Conservation (phyloP, 164 flowering plant species). For the Nymphaea thermarum region DNA sequence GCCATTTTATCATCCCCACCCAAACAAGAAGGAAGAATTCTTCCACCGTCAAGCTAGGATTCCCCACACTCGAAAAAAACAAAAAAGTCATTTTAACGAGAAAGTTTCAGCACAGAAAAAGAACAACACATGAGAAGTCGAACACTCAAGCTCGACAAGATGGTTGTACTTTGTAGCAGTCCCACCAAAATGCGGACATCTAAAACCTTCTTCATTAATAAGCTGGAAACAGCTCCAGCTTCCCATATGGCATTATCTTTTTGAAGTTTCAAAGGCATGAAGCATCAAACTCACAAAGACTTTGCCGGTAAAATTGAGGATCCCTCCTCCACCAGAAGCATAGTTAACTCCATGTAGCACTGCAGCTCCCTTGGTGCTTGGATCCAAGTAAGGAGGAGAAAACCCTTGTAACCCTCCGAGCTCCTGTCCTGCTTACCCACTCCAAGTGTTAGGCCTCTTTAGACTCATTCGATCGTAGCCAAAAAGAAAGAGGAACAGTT, state of each 20-base stretch:
- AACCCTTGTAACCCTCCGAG: conserved; percentile 18
- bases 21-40: too few species aligned
- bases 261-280: not conserved
- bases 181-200: not conserved
- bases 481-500: not conserved
- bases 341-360: conserved; percentile 44
- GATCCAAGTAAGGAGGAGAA: conserved; percentile 49
- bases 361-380: conserved; percentile 29
- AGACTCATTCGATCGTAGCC: not conserved
- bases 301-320: conserved; percentile 32
- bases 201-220: too few species aligned
- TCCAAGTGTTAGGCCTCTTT: not conserved
- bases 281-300: conserved; percentile 25
- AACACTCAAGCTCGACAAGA: too few species aligned
- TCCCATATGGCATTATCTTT: not conserved
- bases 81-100: too few species aligned
- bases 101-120: too few species aligned
- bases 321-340: conserved; percentile 58
- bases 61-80: too few species aligned
- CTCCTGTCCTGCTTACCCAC: conserved; percentile 30
- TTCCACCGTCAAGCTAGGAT: too few species aligned
- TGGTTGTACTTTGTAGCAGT: too few species aligned
- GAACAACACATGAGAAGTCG: too few species aligned
- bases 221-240: not conserved
- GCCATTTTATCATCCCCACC: too few species aligned